A percentile compares a stretch with the other conserved stretches of the same genome.
These are phyloP conservation scores for Capsicum pubescens DNA, from an alignment of 257 asterid species.

Conservation along the genomic window DNA sequence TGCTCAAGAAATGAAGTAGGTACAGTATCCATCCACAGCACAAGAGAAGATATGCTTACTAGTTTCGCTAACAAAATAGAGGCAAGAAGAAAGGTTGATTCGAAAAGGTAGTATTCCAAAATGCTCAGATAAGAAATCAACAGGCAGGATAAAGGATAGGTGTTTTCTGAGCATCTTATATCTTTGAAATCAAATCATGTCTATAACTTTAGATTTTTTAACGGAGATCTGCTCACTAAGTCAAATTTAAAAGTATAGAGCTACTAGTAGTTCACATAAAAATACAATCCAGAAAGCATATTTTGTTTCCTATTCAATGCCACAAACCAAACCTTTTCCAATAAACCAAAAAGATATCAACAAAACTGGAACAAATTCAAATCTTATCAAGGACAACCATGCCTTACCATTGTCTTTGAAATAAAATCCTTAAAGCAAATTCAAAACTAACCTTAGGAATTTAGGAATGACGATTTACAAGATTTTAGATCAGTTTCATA, in stretches of 20 bases:
- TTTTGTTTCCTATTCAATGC: not conserved
- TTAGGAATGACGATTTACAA: not conserved
- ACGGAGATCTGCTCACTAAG: not conserved
- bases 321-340: not conserved
- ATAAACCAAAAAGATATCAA: not conserved
- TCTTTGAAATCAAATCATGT: slow-evolving; percentile 1
- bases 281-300: not conserved
- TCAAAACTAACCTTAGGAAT: not conserved
- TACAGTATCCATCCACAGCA: slow-evolving; percentile 18
- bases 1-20: slow-evolving; percentile 14
- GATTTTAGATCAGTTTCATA: not conserved
- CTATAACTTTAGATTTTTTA: not conserved
- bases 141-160: not conserved
- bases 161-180: not conserved
- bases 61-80: not conserved
- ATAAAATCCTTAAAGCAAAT: not conserved
- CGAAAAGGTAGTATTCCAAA: not conserved
- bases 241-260: not conserved
- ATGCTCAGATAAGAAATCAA: slow-evolving; percentile 4
- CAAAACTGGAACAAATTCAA: not conserved
- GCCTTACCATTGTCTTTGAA: not conserved
- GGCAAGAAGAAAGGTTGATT: slow-evolving; percentile 1
- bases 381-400: not conserved
- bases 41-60: not conserved
- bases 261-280: slow-evolving; percentile 16